Evolutionary conservation across 345 rosid species (phyloP).

Genomic region (Adansonia digitata): DNA sequence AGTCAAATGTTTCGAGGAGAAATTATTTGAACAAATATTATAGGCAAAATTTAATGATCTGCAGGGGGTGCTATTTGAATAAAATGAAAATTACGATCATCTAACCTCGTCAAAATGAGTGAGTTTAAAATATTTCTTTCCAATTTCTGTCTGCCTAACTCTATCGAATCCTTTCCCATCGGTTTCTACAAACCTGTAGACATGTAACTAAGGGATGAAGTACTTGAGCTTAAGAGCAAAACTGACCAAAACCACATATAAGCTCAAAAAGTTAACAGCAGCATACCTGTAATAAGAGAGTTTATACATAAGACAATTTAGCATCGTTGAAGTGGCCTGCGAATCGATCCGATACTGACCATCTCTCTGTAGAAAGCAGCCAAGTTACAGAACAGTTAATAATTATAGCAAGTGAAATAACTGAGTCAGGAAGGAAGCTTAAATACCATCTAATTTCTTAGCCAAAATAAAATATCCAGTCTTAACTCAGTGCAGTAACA

Average conservation of each 20-base stretch:
- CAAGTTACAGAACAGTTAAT: not conserved
- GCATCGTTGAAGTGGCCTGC: constrained; percentile 55
- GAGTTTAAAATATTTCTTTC: constrained; percentile 89
- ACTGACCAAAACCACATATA: not conserved
- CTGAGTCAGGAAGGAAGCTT: no score
- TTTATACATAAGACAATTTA: constrained; percentile 79
- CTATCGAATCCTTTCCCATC: constrained; percentile 95
- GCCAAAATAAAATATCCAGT: no score
- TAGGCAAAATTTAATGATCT: not conserved
- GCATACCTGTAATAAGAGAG: constrained; percentile 91
- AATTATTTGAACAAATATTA: not conserved
- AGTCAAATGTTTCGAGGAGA: not conserved
- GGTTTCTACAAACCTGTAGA: constrained; percentile 85
- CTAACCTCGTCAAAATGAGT: constrained; percentile 95
- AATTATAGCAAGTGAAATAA: not conserved
- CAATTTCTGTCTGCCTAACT: constrained; percentile 91
- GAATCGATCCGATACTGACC: constrained; percentile 95
- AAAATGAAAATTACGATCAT: not conserved
- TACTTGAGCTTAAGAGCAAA: not conserved
- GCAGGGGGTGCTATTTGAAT: not conserved
- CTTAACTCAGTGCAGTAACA: not conserved
- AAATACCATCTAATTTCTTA: no score
- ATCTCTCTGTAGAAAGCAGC: constrained; percentile 56
- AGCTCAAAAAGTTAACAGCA: constrained; percentile 4
- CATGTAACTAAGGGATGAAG: not conserved